Evolutionary conservation across 2,329 filamentous ascomycete species (phyloP).

Genomic region (Knufia petricola): DNA sequence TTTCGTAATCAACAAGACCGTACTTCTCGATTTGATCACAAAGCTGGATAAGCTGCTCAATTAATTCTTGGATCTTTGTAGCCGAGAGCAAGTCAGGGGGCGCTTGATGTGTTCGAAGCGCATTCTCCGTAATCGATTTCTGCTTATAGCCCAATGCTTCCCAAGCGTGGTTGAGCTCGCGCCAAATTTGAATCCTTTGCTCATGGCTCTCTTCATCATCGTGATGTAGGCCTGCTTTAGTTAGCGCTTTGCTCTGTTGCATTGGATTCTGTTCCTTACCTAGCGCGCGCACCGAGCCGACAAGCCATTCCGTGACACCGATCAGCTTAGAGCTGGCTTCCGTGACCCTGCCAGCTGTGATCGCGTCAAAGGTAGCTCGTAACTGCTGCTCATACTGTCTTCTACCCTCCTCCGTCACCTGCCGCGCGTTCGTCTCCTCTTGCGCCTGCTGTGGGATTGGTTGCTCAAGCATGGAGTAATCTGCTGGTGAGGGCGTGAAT

Average conservation of each 20-base stretch:
- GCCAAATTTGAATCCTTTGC: slow-evolving; percentile 78
- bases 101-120: slow-evolving; percentile 50
- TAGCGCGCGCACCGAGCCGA: slow-evolving; percentile 55
- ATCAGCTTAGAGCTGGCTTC: slow-evolving; percentile 51
- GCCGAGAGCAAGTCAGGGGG: slow-evolving; percentile 54
- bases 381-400: slow-evolving; percentile 49
- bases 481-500: slow-evolving; percentile 45
- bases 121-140: slow-evolving; percentile 57
- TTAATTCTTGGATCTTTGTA: slow-evolving; percentile 66
- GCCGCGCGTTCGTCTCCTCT: slow-evolving; percentile 31
- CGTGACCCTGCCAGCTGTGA: slow-evolving; percentile 51
- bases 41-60: slow-evolving; percentile 67
- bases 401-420: slow-evolving; percentile 58
- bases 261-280: slow-evolving; percentile 43
- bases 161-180: slow-evolving; percentile 91
- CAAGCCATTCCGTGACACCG: slow-evolving; percentile 56
- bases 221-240: slow-evolving; percentile 61
- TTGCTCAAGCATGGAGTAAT: slow-evolving; percentile 33
- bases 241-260: slow-evolving; percentile 31
- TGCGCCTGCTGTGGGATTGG: slow-evolving; percentile 24
- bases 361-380: slow-evolving; percentile 60
- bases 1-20: slow-evolving; percentile 94
- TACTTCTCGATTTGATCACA: slow-evolving; percentile 82
- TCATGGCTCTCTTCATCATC: slow-evolving; percentile 68
- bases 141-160: slow-evolving; percentile 73